Conservation (phyloP, 202 grass and related monocot species). For the Digitaria exilis region DNA sequence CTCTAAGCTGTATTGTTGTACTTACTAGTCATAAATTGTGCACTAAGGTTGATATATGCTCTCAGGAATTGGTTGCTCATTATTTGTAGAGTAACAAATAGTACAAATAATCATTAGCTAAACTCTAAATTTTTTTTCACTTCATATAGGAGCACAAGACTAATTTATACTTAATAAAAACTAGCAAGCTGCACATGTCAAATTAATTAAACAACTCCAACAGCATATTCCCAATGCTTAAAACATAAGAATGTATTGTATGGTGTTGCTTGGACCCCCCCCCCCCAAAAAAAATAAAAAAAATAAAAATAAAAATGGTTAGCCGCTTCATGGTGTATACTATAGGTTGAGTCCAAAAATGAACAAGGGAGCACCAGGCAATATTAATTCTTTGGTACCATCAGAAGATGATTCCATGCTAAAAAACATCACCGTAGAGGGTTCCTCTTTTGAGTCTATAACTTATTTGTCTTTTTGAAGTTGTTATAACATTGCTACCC, state of each 20-base stretch:
- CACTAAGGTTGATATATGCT: not conserved
- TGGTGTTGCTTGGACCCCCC: not conserved
- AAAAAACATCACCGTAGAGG: not conserved
- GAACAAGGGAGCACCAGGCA: not conserved
- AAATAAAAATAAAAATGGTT: too few relatives aligned
- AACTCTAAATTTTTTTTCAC: not conserved
- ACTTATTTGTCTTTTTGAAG: slow-evolving; percentile 19
- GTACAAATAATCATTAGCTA: not conserved
- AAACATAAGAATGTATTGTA: not conserved
- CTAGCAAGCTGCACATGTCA: not conserved
- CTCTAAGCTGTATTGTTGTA: slow-evolving; percentile 24
- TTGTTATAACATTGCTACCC: slow-evolving; percentile 1
- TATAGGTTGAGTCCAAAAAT: not conserved
- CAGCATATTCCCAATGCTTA: not conserved
- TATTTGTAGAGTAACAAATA: not conserved
- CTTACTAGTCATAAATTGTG: not conserved
- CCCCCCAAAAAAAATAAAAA: not conserved
- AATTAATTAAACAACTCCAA: not conserved
- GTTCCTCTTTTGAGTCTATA: not conserved
- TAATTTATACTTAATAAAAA: not conserved
- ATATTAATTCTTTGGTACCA: not conserved
- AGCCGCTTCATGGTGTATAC: too few relatives aligned
- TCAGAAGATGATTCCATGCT: not conserved
- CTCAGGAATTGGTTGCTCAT: not conserved
- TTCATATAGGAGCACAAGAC: not conserved